Conservation (phyloP, 2,329 filamentous ascomycete genomes). For the Mycocentrospora acerina region DNA sequence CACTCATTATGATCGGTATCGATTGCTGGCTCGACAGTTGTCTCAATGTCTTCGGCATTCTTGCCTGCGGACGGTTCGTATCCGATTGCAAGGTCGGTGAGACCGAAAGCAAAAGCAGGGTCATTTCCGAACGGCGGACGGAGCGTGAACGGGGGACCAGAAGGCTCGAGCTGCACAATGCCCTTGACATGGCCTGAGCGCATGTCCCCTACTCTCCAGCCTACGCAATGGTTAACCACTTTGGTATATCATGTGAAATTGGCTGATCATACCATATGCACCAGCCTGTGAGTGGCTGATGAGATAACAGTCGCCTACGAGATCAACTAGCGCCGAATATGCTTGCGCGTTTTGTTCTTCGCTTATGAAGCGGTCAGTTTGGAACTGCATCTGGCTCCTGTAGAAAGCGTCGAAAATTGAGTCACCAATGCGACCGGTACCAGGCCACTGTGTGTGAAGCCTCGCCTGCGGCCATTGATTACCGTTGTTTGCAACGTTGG, state of each 20-base stretch:
- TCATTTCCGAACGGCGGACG: slow-evolving; percentile 2
- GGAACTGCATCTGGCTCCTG: slow-evolving; percentile 45
- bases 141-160: slow-evolving; percentile 54
- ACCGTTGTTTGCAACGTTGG: slow-evolving; percentile 6
- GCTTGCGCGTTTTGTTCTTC: slow-evolving; percentile 40
- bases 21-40: slow-evolving; percentile 19
- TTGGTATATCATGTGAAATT: background rate
- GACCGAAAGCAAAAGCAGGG: slow-evolving; percentile 25
- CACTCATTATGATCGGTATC: slow-evolving; percentile 36
- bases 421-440: slow-evolving; percentile 45
- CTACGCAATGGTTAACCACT: background rate
- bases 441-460: slow-evolving; percentile 48
- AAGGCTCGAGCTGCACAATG: slow-evolving; percentile 55
- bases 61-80: slow-evolving; percentile 36
- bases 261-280: slow-evolving; percentile 31
- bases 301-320: slow-evolving; percentile 46
- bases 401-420: slow-evolving; percentile 53
- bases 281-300: slow-evolving; percentile 55
- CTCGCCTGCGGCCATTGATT: slow-evolving; percentile 44
- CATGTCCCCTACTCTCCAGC: slow-evolving; percentile 52
- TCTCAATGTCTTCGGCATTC: slow-evolving; percentile 23
- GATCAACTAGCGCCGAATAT: slow-evolving; percentile 46
- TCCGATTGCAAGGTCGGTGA: slow-evolving; percentile 34
- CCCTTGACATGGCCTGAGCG: slow-evolving; percentile 51
- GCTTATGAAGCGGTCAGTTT: slow-evolving; percentile 27